Evolutionary conservation across 2,329 filamentous ascomycete genomes (phyloP).

Genomic region (Pestalotiopsis sp.): DNA sequence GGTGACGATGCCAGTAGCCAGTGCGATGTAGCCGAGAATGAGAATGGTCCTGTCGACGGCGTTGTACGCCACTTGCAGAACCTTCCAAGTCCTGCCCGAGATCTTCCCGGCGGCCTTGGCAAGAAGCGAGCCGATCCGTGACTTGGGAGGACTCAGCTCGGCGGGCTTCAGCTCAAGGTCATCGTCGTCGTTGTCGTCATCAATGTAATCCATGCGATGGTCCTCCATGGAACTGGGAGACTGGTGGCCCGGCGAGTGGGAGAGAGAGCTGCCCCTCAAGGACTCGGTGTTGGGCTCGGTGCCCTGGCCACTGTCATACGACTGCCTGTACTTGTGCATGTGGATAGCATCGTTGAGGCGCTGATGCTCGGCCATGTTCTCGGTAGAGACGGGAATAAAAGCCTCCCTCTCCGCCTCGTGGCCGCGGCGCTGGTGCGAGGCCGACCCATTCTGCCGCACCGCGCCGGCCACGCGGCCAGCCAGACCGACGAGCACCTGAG

Average conservation of each 20-base stretch:
- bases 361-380: constrained; percentile 55
- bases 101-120: constrained; percentile 57
- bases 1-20: constrained; percentile 73
- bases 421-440: constrained; percentile 11
- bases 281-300: constrained; percentile 72
- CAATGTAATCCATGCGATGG: constrained; percentile 45
- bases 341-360: constrained; percentile 40
- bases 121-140: constrained; percentile 54
- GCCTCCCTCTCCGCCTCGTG: constrained; percentile 43
- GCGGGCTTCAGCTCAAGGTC: constrained; percentile 41
- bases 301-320: constrained; percentile 74
- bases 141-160: constrained; percentile 48
- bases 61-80: constrained; percentile 64
- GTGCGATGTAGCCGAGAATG: constrained; percentile 73
- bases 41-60: constrained; percentile 77
- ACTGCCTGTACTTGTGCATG: constrained; percentile 54
- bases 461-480: constrained; percentile 61
- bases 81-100: constrained; percentile 57
- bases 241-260: constrained; percentile 52
- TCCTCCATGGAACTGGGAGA: constrained; percentile 39
- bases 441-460: constrained; percentile 24
- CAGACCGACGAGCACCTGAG: constrained; percentile 71
- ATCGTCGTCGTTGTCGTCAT: constrained; percentile 38
- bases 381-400: constrained; percentile 65
- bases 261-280: constrained; percentile 65